Percentiles rank a stretch among this genome's conserved stretches.
Conservation (phyloP, 2,329 filamentous ascomycete species). For the Sphaerulina musiva region DNA sequence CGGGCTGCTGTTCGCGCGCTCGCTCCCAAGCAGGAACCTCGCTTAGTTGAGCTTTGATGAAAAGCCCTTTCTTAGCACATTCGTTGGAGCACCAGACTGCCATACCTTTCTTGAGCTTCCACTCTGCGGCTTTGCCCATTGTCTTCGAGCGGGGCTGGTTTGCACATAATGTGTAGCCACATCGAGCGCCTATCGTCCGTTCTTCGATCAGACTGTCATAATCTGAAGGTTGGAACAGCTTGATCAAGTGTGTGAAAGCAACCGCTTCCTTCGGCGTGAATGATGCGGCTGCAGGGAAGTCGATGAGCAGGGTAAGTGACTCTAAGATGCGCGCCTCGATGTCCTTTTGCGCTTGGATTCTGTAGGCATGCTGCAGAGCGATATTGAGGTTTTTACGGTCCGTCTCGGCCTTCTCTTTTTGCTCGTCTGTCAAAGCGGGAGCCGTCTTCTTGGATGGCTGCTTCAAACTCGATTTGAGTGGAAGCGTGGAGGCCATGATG, state of each 20-base stretch:
- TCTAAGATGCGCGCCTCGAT: conserved; percentile 68
- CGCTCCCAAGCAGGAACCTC: conserved; percentile 83
- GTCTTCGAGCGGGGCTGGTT: conserved; percentile 47
- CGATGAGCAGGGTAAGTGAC: conserved; percentile 64
- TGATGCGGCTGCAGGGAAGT: conserved; percentile 49
- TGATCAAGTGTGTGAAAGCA: conserved; percentile 60
- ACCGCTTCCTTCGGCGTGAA: conserved; percentile 53
- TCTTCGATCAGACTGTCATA: conserved; percentile 85
- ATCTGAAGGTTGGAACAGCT: conserved; percentile 75
- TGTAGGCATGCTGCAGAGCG: conserved; percentile 73
- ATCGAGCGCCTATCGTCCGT: conserved; percentile 73
- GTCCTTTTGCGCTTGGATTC: conserved; percentile 76
- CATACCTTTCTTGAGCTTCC: conserved; percentile 64
- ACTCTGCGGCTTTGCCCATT: conserved; percentile 51
- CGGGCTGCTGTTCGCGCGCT: conserved; percentile 42
- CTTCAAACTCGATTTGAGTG: conserved; percentile 44
- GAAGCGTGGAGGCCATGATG: conserved; percentile 26
- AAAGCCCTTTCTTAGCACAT: conserved; percentile 74
- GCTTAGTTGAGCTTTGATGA: conserved; percentile 79
- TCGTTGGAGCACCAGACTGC: conserved; percentile 81
- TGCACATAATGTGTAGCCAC: conserved; percentile 77
- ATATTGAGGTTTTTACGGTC: conserved; percentile 50
- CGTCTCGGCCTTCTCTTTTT: conserved; percentile 30
- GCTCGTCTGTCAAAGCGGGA: conserved; percentile 19
- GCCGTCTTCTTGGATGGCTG: conserved; percentile 30